phyloP scores from a whole-genome alignment of 129 eudicot species.

The Kitagawia praeruptora region DNA sequence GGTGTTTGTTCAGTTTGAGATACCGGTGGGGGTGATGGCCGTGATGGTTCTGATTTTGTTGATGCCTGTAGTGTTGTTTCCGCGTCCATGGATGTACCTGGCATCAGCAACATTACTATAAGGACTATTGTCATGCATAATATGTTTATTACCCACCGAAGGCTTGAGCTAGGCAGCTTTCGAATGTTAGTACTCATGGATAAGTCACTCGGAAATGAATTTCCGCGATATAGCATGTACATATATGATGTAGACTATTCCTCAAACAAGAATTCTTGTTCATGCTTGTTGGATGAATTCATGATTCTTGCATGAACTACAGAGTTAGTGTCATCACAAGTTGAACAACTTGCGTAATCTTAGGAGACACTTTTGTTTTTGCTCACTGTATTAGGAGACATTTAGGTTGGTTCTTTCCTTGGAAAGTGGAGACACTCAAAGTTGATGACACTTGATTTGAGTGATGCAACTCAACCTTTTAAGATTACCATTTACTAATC shows the following conservation, averaged over 20 bases:
- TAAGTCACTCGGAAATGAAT: background rate
- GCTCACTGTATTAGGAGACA: background rate
- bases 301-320: constrained; percentile 4
- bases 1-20: constrained; percentile 1
- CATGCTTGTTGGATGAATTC: constrained; percentile 8
- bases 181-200: background rate
- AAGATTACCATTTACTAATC: background rate
- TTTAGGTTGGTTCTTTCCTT: background rate
- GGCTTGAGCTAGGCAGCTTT: background rate
- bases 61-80: background rate
- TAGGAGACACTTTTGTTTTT: background rate
- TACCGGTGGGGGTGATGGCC: background rate
- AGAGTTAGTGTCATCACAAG: background rate
- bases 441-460: background rate
- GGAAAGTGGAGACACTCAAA: background rate
- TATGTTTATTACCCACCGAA: background rate
- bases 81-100: background rate
- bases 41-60: background rate
- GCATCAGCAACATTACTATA: background rate
- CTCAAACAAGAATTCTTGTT: background rate
- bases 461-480: background rate
- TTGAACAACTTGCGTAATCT: background rate
- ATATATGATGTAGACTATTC: background rate
- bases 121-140: background rate
- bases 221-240: background rate